Conservation (phyloP, 2,329 filamentous ascomycete species). For the Xylaria sp. region DNA sequence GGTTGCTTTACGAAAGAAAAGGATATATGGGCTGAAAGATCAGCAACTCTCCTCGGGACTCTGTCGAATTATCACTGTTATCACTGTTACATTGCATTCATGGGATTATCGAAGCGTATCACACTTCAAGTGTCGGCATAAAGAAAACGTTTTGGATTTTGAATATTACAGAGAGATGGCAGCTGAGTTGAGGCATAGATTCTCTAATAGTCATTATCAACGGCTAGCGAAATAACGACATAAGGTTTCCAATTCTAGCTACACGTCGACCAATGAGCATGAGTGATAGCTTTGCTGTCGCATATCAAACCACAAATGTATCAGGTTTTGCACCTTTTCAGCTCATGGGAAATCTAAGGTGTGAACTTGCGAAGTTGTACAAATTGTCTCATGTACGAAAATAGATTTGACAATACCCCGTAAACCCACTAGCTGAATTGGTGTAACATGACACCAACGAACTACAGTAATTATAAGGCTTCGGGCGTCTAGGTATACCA, state of each 20-base stretch:
- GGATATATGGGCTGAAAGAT: neutral
- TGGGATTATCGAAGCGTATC: neutral
- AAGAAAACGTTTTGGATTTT: neutral
- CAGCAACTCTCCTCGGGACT: neutral
- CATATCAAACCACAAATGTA: neutral
- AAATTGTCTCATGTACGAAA: too few species aligned
- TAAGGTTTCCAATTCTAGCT: neutral
- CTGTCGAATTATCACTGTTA: neutral
- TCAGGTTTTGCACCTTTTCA: neutral
- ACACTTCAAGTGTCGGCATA: neutral
- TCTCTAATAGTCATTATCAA: neutral
- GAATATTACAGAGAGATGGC: neutral
- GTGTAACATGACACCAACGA: neutral
- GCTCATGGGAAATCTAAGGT: neutral
- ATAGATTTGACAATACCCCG: neutral
- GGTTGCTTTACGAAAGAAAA: slow-evolving; percentile 23
- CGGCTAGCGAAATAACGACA: neutral
- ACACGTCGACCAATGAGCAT: neutral
- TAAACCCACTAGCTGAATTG: neutral
- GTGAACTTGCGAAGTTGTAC: neutral
- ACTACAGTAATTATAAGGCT: too few species aligned
- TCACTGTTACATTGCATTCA: neutral
- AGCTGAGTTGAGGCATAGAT: neutral
- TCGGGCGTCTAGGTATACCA: too few species aligned
- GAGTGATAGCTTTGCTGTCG: neutral